These are phyloP conservation scores for Zasmidium cellare DNA, from an alignment of 2,329 filamentous ascomycete species.

Conservation along the genomic window DNA sequence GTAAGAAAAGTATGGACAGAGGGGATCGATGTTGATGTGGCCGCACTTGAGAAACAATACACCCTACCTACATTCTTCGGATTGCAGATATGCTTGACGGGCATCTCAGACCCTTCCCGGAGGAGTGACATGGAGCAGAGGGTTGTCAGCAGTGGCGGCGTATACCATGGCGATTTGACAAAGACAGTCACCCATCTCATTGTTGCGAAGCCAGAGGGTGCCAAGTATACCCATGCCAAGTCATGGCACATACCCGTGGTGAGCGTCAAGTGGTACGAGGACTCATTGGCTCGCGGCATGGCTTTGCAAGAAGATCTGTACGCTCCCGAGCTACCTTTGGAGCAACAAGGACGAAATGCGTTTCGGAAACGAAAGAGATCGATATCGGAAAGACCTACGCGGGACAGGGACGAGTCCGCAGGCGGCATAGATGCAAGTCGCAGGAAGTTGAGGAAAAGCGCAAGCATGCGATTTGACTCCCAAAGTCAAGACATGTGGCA, in stretches of 20 bases:
- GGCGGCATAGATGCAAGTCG: conserved; percentile 47
- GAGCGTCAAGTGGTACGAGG: conserved; percentile 78
- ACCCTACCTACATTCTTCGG: conserved; percentile 63
- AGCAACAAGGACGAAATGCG: conserved; percentile 74
- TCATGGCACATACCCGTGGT: conserved; percentile 80
- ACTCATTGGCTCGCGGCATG: conserved; percentile 84
- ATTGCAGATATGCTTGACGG: conserved; percentile 67
- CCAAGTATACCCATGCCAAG: conserved; percentile 87
- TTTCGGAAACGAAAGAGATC: conserved; percentile 49
- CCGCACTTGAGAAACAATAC: conserved; percentile 66
- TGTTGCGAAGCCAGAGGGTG: conserved; percentile 73
- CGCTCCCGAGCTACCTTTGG: conserved; percentile 67
- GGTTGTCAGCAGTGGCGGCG: conserved; percentile 71
- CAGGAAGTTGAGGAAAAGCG: conserved; percentile 82
- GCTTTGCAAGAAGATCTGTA: conserved; percentile 85
- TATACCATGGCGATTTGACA: conserved; percentile 84
- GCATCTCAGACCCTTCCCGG: conserved; percentile 66
- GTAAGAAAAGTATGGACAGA: conserved; percentile 78
- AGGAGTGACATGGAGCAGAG: conserved; percentile 69
- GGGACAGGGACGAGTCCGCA: conserved; percentile 40
- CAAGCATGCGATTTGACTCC: conserved; percentile 77
- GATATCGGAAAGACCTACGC: conserved; percentile 58
- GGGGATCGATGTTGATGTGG: conserved; percentile 73
- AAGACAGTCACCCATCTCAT: conserved; percentile 85
- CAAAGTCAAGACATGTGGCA: conserved; percentile 88